A percentile compares a stretch with the other conserved stretches of the same genome.
Conservation (phyloP, 2,329 filamentous ascomycete species). For the Allantophomopsis lycopodina region DNA sequence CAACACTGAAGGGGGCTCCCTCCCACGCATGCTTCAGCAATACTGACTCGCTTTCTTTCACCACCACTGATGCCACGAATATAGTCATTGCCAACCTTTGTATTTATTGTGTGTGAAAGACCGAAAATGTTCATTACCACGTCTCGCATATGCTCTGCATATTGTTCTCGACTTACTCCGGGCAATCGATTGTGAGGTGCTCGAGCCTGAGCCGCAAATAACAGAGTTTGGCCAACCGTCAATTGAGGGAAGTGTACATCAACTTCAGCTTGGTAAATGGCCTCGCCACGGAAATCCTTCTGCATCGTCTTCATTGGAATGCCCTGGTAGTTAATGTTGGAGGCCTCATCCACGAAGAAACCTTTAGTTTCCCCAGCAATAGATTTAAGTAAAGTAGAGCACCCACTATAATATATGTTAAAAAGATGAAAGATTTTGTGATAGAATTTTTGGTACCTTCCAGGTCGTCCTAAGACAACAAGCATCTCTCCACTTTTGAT, state of each 20-base stretch:
- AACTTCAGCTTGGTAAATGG: slow-evolving; percentile 60
- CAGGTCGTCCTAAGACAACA: slow-evolving; percentile 54
- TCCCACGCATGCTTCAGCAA: slow-evolving; percentile 53
- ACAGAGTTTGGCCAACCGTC: slow-evolving; percentile 58
- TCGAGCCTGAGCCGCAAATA: slow-evolving; percentile 43
- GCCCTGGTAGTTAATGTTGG: slow-evolving; percentile 33
- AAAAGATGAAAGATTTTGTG: too few relatives aligned
- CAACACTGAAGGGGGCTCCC: slow-evolving; percentile 46
- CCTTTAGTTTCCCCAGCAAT: slow-evolving; percentile 39
- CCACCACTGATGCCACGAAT: slow-evolving; percentile 49
- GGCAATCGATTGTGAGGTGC: slow-evolving; percentile 3
- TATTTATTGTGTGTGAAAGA: slow-evolving; percentile 53
- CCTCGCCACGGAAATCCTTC: slow-evolving; percentile 40
- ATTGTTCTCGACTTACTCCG: background rate
- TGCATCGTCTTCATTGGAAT: slow-evolving; percentile 3
- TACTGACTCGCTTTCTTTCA: slow-evolving; percentile 59
- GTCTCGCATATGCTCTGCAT: background rate
- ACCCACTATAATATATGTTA: slow-evolving; percentile 28
- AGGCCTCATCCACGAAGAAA: slow-evolving; percentile 32
- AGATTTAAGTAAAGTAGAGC: slow-evolving; percentile 48
- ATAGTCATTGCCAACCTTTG: slow-evolving; percentile 59
- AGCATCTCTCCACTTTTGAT: slow-evolving; percentile 46
- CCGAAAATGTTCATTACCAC: slow-evolving; percentile 47
- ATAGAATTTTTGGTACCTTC: slow-evolving; percentile 8
- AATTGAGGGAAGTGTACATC: slow-evolving; percentile 63